A percentile compares a stretch with the other conserved stretches of the same genome.
Evolutionary conservation across 192 early-diverging fungal genomes (phyloP).

Genomic region (Pilaira anomala): DNA sequence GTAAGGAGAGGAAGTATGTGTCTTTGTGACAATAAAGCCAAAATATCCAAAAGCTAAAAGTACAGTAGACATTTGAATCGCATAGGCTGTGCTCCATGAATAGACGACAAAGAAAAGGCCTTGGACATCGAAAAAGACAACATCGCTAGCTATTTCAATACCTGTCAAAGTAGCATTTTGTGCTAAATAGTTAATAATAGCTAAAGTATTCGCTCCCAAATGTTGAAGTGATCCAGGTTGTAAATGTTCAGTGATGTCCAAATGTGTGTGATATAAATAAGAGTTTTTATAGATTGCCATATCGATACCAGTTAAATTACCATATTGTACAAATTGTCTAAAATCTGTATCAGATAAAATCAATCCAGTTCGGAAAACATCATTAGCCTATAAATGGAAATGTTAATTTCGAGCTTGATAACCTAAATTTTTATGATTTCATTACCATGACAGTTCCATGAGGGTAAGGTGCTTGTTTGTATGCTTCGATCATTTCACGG

Average conservation of each 20-base stretch:
- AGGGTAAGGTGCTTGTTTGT: constrained; percentile 56
- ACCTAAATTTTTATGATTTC: neutral
- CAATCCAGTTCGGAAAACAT: constrained; percentile 55
- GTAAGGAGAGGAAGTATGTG: constrained; percentile 25
- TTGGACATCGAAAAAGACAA: constrained; percentile 63
- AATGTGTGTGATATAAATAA: constrained; percentile 70
- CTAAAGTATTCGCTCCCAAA: constrained; percentile 65
- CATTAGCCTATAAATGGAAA: constrained; percentile 41
- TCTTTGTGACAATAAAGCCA: constrained; percentile 23
- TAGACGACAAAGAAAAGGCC: constrained; percentile 57
- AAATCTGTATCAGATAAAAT: constrained; percentile 75
- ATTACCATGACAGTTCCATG: constrained; percentile 64
- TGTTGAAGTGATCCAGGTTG: constrained; percentile 64
- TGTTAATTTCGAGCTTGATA: neutral
- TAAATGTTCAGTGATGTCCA: constrained; percentile 56
- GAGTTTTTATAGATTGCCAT: constrained; percentile 73
- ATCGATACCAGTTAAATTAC: constrained; percentile 60
- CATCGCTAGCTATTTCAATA: constrained; percentile 45
- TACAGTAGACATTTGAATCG: constrained; percentile 44
- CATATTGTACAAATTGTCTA: constrained; percentile 70
- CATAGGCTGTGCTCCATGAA: constrained; percentile 48
- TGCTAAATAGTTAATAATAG: constrained; percentile 49
- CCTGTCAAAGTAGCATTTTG: constrained; percentile 42
- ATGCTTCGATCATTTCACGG: constrained; percentile 63
- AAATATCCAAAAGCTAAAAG: constrained; percentile 31